Evolutionary conservation across 2,329 filamentous ascomycete genomes (phyloP).

Genomic region (Claviceps arundinis): DNA sequence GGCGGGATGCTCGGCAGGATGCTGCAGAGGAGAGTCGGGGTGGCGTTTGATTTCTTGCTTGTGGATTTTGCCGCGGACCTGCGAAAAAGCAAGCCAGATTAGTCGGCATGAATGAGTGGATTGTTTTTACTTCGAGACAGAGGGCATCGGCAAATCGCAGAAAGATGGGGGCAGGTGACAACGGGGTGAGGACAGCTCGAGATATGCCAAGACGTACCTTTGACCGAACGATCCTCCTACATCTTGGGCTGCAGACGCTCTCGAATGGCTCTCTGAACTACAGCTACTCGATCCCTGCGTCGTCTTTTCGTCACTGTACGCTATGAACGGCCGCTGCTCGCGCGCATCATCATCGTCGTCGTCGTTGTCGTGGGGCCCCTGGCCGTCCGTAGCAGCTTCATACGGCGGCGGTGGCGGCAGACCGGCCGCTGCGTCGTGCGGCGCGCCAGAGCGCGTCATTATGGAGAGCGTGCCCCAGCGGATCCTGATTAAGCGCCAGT

Average conservation of each 20-base stretch:
- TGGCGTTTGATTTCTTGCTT: constrained; percentile 1
- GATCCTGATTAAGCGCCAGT: neutral
- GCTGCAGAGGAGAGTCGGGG: neutral
- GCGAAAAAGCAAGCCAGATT: no score
- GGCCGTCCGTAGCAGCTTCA: neutral
- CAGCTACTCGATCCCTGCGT: neutral
- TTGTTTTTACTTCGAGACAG: neutral
- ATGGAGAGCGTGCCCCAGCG: neutral
- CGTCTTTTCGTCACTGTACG: neutral
- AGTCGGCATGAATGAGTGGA: neutral
- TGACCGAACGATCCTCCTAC: neutral
- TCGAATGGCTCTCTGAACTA: neutral
- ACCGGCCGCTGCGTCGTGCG: neutral
- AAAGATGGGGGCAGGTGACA: neutral
- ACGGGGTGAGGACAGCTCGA: neutral
- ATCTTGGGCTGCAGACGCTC: neutral
- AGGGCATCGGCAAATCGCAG: neutral
- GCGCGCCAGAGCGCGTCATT: neutral
- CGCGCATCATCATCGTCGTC: neutral
- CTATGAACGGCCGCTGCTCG: neutral
- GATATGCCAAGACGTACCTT: neutral
- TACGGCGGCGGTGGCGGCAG: constrained; percentile 1
- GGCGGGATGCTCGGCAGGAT: constrained; percentile 4
- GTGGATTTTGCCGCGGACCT: neutral
- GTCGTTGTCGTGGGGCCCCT: neutral